Base-by-base conservation (phyloP, 192 early-diverging fungal genomes). In the Gaertneriomyces semiglobifer region DNA sequence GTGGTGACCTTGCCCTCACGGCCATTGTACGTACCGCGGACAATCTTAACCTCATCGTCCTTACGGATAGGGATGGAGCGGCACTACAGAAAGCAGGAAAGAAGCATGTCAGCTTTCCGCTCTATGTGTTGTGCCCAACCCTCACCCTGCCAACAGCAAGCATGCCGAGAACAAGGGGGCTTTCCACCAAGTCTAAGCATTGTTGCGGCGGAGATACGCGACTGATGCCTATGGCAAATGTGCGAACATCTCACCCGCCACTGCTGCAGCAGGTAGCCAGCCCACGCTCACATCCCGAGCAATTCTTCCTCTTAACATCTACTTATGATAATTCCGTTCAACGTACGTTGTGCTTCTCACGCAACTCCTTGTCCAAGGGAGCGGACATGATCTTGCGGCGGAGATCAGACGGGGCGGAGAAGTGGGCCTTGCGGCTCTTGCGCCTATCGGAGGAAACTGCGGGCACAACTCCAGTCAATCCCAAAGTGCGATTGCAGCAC, bases 311-410 rank as follows among this genome's bases (percentile, higher is more conserved):
- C 25, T 2, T 33, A 33, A 33, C 0, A 33, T 33, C 25, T 33
- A 33, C 25, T 33, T 19, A 44, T 33, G 25, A n/a, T n/a, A n/a
- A n/a, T n/a, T n/a, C n/a, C n/a, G n/a, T n/a, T 43, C 2, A 38
- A 72, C 75, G 73, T 81, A 93, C 93, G 67, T 89, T 83, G 91
- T 98, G 83, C 88, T 97, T 93, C 77, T 94, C 92, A 69, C 92
- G 85, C 77, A 99, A 88, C 75, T 98, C 97, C 95, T 99, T 99
- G 80, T 90, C 92, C 79, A 99, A 88, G 75, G 87, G 74, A 71
- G 97, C 89, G 69, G 88, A 89, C 95, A 99, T 94, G 82, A 98
- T 94, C 85, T 89, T 91, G 79, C 93, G 88, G 72, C 96, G 89
- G 76, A 90, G 81, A 83, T 87, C 81, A 66, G 94, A 95, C 57